Evolutionary conservation across 495 filamentous ascomycete genomes (phyloP).

Genomic region (Delitschia confertaspora): DNA sequence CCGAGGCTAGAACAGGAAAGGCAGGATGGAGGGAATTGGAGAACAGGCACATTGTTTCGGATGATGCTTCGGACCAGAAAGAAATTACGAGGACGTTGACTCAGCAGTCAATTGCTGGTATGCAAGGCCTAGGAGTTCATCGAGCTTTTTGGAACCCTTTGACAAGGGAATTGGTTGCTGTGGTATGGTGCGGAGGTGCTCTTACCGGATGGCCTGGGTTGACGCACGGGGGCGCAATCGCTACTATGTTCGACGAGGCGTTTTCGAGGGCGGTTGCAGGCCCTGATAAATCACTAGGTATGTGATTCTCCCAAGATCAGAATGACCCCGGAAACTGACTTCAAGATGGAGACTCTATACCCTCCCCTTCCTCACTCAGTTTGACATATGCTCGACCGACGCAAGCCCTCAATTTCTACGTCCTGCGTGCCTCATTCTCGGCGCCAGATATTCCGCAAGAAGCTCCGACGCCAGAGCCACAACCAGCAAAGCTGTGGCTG

Average conservation of each 20-base stretch:
- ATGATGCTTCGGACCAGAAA: slow-evolving; percentile 5
- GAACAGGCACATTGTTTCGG: slow-evolving; percentile 6
- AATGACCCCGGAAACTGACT: slow-evolving; percentile 9
- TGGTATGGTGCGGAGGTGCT: slow-evolving; percentile 57
- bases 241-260: slow-evolving; percentile 62
- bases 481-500: slow-evolving; percentile 15
- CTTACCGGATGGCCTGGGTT: slow-evolving; percentile 66
- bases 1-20: slow-evolving; percentile 11
- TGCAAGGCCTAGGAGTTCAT: slow-evolving; percentile 29
- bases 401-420: slow-evolving; percentile 52
- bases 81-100: slow-evolving; percentile 7
- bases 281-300: slow-evolving; percentile 15
- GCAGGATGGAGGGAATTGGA: slow-evolving; percentile 27
- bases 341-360: slow-evolving; percentile 18
- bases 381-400: slow-evolving; percentile 54
- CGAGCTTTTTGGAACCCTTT: slow-evolving; percentile 44
- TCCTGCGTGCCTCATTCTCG: slow-evolving; percentile 46
- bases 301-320: no score
- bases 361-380: slow-evolving; percentile 40
- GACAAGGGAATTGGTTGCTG: slow-evolving; percentile 40
- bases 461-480: slow-evolving; percentile 21
- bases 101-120: slow-evolving; percentile 21
- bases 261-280: slow-evolving; percentile 38
- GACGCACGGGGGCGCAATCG: slow-evolving; percentile 66
- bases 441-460: slow-evolving; percentile 3